Evolutionary conservation across 2,329 filamentous ascomycete species (phyloP).

Genomic region (Aciculosporium take): DNA sequence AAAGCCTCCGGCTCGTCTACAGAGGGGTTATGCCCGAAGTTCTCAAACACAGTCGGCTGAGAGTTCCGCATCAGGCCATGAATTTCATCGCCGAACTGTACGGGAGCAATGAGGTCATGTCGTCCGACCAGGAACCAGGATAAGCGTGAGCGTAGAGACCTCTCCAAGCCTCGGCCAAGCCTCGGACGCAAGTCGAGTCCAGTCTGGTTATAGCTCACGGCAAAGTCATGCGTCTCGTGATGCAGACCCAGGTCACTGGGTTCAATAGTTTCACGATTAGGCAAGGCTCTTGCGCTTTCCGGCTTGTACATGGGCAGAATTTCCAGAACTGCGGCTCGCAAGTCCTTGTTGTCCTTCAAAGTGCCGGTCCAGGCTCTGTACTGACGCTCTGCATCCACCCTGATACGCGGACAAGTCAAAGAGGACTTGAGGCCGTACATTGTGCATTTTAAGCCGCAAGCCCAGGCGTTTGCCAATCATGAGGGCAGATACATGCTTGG

Average conservation of each 20-base stretch:
- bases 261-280: background rate
- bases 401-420: slow-evolving; percentile 7
- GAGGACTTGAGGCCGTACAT: slow-evolving; percentile 8
- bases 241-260: slow-evolving; percentile 4
- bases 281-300: background rate
- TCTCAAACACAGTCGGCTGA: slow-evolving; percentile 12
- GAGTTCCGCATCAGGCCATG: slow-evolving; percentile 6
- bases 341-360: slow-evolving; percentile 9
- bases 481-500: slow-evolving; percentile 9
- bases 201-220: slow-evolving; percentile 11
- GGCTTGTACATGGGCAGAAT: slow-evolving; percentile 10
- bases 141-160: slow-evolving; percentile 10
- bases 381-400: slow-evolving; percentile 9
- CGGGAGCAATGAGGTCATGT: slow-evolving; percentile 11
- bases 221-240: slow-evolving; percentile 13
- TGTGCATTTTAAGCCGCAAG: slow-evolving; percentile 7
- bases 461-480: slow-evolving; percentile 12
- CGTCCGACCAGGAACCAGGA: slow-evolving; percentile 11
- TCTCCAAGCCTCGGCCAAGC: slow-evolving; percentile 7
- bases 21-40: slow-evolving; percentile 5
- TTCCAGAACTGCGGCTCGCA: slow-evolving; percentile 8
- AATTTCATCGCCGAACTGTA: slow-evolving; percentile 12
- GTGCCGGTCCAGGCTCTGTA: slow-evolving; percentile 11
- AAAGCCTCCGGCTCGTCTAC: slow-evolving; percentile 12
- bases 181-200: slow-evolving; percentile 11